Conservation (phyloP, 2,329 filamentous ascomycete species). For the Pseudocercospora crystallina region DNA sequence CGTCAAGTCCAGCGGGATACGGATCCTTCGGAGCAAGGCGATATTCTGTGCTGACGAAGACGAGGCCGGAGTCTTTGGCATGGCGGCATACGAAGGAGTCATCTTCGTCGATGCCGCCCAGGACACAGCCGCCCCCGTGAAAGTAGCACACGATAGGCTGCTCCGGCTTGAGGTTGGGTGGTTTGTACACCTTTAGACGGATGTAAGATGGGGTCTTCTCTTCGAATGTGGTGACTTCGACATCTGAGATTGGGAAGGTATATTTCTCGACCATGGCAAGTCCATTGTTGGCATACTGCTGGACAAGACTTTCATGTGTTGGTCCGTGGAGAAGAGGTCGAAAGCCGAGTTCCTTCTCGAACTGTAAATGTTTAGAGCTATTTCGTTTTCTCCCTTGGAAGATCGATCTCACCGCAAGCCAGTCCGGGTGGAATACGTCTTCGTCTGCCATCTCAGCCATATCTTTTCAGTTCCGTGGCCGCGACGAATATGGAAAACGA, state of each 20-base stretch:
- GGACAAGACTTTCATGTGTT: slow-evolving; percentile 15
- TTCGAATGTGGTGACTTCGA: slow-evolving; percentile 4
- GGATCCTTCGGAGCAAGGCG: slow-evolving; percentile 60
- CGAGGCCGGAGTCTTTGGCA: slow-evolving; percentile 33
- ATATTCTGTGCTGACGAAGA: slow-evolving; percentile 59
- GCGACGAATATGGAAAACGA: not conserved
- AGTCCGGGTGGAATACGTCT: slow-evolving; percentile 7
- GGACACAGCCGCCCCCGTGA: slow-evolving; percentile 19
- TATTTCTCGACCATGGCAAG: slow-evolving; percentile 12
- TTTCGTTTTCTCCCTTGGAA: too few relatives aligned
- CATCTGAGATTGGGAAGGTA: slow-evolving; percentile 9
- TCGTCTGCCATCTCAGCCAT: slow-evolving; percentile 8
- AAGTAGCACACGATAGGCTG: slow-evolving; percentile 17
- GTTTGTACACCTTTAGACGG: slow-evolving; percentile 15
- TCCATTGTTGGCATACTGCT: slow-evolving; percentile 15
- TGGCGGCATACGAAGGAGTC: slow-evolving; percentile 12
- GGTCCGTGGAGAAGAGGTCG: slow-evolving; percentile 18
- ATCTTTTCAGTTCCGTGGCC: too few relatives aligned
- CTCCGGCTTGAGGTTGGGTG: slow-evolving; percentile 10
- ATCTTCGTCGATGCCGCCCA: slow-evolving; percentile 19
- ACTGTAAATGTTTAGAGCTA: slow-evolving; percentile 5
- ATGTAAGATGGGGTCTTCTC: slow-evolving; percentile 12
- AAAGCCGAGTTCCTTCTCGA: slow-evolving; percentile 20
- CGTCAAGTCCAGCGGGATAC: slow-evolving; percentile 55
- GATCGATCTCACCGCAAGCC: slow-evolving; percentile 15